Base-by-base conservation (phyloP, 2,329 filamentous ascomycete species). In the Fusarium sp. region DNA sequence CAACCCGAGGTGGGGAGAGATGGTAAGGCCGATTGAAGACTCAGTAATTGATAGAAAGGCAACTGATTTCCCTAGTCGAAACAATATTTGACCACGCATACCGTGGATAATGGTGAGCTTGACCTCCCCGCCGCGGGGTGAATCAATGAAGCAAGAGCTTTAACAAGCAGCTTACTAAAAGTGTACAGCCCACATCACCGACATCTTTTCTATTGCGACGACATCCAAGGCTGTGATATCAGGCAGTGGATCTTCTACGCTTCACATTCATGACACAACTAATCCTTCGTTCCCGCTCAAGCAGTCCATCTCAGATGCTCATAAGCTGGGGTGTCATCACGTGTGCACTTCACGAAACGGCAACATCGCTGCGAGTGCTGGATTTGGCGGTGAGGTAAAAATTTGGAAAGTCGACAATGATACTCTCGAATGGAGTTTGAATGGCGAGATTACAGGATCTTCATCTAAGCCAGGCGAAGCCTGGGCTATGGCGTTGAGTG, bases 1-100 rank as follows among this genome's bases (percentile, higher is more conserved):
- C 59, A 36, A 41, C 42, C 45, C 33, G 45, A 54, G 38, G 58
- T 20, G 45, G 61, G 61, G 47, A 69, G 64, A 65, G 20, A 81
- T 81, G 79, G 79, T 79, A 75, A 71, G 75, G 17, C 44, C 44
- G 25, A 27, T 11, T 14, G 18, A 44, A 35, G 4, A 27, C 8
- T 13, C 17, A n/a, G 6, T n/a, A 6, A 36, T 31, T 33, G 5
- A 50, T 17, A 18, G 33, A 47, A n/a, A 44, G 18, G 18, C 25
- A 46, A 49, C 64, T 71, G 55, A 70, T 49, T 52, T 52, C 31
- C 12, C 65, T 67, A 98, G 96, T 99, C 96, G 62, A 98, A 98
- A 86, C 96, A 98, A 91, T 99, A 98, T 81, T 89, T 99, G 71
- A 97, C 95, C 78, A 92, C 93, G 75, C 94, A 97, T 82, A 95